Evolutionary conservation across 305 asterid genomes (phyloP).

Genomic region (Solanum hybrid): DNA sequence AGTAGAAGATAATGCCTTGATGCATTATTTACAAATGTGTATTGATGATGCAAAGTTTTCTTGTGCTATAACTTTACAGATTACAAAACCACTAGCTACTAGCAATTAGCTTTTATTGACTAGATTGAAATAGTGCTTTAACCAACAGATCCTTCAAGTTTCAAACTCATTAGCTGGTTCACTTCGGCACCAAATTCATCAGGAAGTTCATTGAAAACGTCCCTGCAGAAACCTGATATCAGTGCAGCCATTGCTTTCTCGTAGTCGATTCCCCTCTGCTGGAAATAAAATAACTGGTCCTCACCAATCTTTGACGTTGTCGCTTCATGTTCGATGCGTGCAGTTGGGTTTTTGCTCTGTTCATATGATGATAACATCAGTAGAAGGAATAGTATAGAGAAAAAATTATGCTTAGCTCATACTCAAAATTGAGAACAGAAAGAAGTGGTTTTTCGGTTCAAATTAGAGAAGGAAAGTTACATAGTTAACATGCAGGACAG

Average conservation of each 20-base stretch:
- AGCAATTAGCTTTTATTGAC: not conserved
- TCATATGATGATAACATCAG: not conserved
- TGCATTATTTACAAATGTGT: not conserved
- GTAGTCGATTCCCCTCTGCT: slow-evolving; percentile 79
- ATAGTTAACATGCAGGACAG: not conserved
- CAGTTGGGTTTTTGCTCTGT: slow-evolving; percentile 62
- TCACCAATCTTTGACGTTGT: slow-evolving; percentile 85
- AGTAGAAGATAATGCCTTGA: not conserved
- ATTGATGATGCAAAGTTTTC: not conserved
- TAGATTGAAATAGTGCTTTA: slow-evolving; percentile 11
- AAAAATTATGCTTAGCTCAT: not conserved
- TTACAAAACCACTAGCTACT: not conserved
- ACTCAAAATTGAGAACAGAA: not conserved
- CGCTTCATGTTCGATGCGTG: slow-evolving; percentile 80
- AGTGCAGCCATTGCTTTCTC: slow-evolving; percentile 91
- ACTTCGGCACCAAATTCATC: slow-evolving; percentile 86
- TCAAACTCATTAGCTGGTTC: slow-evolving; percentile 80
- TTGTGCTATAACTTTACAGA: not conserved
- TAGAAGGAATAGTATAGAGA: not conserved
- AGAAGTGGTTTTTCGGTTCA: not conserved
- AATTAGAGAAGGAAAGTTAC: not conserved
- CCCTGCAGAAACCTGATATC: slow-evolving; percentile 81
- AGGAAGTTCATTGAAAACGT: slow-evolving; percentile 83
- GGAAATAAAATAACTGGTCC: slow-evolving; percentile 84
- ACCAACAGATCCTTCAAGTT: slow-evolving; percentile 93